Base-by-base conservation (phyloP, 163 green algal species). In the Coccomyxa subellipsoidea region DNA sequence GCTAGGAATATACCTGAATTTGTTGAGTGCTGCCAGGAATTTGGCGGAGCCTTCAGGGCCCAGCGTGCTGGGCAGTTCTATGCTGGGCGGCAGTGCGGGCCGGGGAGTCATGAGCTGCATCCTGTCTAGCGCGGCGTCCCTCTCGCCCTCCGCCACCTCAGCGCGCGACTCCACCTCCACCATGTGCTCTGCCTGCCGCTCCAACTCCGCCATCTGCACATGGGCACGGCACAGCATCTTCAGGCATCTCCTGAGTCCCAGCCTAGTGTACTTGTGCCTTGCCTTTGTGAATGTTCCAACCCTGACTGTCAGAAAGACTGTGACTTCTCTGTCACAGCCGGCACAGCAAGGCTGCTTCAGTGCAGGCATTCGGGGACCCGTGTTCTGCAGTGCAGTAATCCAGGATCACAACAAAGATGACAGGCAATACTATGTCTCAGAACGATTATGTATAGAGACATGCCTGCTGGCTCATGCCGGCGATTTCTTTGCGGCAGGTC, bases 201-300 rank as follows among this genome's bases (percentile, higher is more conserved):
- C 77, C 39, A 81, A 40, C 77, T 77, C 70, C 12, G 70, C 31
- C 32, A 77, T 77, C 70, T 77, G 70, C 70, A 73, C n/a, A n/a
- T n/a, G n/a, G n/a, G n/a, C n/a, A n/a, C n/a, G n/a, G n/a, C n/a
- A n/a, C n/a, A n/a, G n/a, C n/a, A n/a, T n/a, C n/a, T n/a, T n/a
- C n/a, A n/a, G n/a, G n/a, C n/a, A n/a, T n/a, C n/a, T n/a, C n/a
- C n/a, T n/a, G n/a, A n/a, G n/a, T n/a, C n/a, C n/a, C n/a, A n/a
- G n/a, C n/a, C n/a, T n/a, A n/a, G n/a, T n/a, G n/a, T n/a, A n/a
- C n/a, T n/a, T n/a, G n/a, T n/a, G n/a, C n/a, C n/a, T n/a, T n/a
- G n/a, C n/a, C n/a, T n/a, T n/a, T n/a, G n/a, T n/a, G n/a, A n/a
- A n/a, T n/a, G n/a, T n/a, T n/a, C n/a, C n/a, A n/a, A n/a, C n/a